Evolutionary conservation across 179 eudicot genomes (phyloP).

Genomic region (Dionaea muscipula): DNA sequence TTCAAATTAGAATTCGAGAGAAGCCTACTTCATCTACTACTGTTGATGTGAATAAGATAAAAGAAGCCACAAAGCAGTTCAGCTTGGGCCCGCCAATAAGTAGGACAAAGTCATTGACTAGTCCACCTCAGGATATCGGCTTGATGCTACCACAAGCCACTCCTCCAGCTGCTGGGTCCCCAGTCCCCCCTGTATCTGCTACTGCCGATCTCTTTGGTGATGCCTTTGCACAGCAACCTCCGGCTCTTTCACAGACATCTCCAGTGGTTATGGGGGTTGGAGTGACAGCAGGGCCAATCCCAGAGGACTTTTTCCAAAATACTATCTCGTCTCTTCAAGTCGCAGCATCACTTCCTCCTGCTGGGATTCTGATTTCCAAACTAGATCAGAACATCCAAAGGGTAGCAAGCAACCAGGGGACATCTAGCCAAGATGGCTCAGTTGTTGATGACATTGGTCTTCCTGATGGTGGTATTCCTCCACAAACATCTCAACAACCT

Average conservation of each 20-base stretch:
- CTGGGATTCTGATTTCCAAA: conserved; percentile 63
- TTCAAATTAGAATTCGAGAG: conserved; percentile 70
- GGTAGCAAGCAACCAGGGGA: conserved; percentile 26
- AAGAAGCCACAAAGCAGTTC: conserved; percentile 94
- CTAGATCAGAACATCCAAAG: conserved; percentile 59
- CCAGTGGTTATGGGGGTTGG: conserved; percentile 40
- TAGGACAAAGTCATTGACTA: conserved; percentile 69
- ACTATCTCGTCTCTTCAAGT: conserved; percentile 79
- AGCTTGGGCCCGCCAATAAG: conserved; percentile 60
- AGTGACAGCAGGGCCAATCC: conserved; percentile 58
- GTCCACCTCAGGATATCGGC: conserved; percentile 55
- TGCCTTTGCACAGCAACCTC: conserved; percentile 35
- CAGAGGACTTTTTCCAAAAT: conserved; percentile 94
- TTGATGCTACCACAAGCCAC: conserved; percentile 41
- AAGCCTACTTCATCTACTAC: conserved; percentile 68
- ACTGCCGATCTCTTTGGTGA: conserved; percentile 62
- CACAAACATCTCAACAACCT: conserved; percentile 38
- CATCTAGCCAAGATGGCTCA: conserved; percentile 27
- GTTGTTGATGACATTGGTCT: conserved; percentile 39
- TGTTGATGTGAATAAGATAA: conserved; percentile 84
- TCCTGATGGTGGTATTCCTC: conserved; percentile 66
- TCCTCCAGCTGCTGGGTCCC: conserved; percentile 23
- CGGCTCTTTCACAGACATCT: conserved; percentile 39
- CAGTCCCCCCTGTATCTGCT: conserved; percentile 30
- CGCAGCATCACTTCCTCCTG: conserved; percentile 77